phyloP scores from a whole-genome alignment of 257 asterid genomes.

The Ligustrum vulgare region DNA sequence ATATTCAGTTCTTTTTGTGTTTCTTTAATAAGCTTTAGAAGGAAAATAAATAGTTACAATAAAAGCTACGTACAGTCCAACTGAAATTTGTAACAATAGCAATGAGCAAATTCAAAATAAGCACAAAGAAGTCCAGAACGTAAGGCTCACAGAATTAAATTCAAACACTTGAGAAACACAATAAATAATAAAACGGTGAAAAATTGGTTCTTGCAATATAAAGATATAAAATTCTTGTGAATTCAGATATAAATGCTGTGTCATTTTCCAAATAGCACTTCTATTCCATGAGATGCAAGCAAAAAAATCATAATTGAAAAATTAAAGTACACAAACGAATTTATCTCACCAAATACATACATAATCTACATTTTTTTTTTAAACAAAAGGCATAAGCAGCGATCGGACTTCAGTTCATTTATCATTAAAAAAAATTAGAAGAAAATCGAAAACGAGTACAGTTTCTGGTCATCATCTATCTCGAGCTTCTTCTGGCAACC shows the following conservation, averaged over 20 bases:
- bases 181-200: not conserved
- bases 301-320: not conserved
- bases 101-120: not conserved
- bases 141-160: not conserved
- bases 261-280: not conserved
- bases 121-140: not conserved
- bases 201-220: not conserved
- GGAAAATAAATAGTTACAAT: not conserved
- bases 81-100: not conserved
- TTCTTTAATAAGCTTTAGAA: too few relatives aligned
- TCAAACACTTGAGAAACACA: not conserved
- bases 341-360: not conserved
- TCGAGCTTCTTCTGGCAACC: slow-evolving; percentile 8
- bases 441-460: not conserved
- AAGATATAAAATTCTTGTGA: not conserved
- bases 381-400: not conserved
- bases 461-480: slow-evolving; percentile 8
- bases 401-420: not conserved
- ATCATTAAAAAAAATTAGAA: not conserved
- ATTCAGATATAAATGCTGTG: not conserved
- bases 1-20: too few relatives aligned
- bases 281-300: not conserved
- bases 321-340: not conserved
- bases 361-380: not conserved
- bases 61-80: not conserved